These are phyloP conservation scores for Claviceps maximensis DNA, from an alignment of 2,329 filamentous ascomycete genomes.

Conservation along the genomic window DNA sequence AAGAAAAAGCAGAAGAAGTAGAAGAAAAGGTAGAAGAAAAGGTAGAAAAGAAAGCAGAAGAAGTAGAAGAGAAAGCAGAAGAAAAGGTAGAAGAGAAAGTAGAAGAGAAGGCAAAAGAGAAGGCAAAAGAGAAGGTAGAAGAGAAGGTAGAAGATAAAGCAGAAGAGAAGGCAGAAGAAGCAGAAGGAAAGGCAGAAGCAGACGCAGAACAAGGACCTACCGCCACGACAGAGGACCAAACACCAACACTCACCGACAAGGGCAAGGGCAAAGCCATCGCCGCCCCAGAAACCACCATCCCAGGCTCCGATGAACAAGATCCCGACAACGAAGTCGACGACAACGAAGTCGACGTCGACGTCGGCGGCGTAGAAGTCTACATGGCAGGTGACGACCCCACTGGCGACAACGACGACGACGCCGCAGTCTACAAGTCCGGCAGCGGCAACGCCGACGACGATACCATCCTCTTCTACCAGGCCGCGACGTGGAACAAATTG, in stretches of 20 bases:
- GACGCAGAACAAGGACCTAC: conserved; percentile 16
- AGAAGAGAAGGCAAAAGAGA: conserved; percentile 25
- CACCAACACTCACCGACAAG: conserved; percentile 17
- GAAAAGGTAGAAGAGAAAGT: conserved; percentile 24
- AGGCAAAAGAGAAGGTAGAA: conserved; percentile 20
- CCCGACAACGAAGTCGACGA: conserved; percentile 22
- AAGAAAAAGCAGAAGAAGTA: conserved; percentile 24
- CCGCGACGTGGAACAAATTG: conserved; percentile 73
- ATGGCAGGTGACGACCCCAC: conserved; percentile 70
- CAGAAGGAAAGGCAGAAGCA: conserved; percentile 10
- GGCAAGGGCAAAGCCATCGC: conserved; percentile 18
- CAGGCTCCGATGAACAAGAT: conserved; percentile 9
- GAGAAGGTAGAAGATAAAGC: conserved; percentile 30
- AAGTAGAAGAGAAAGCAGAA: conserved; percentile 17
- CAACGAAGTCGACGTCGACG: conserved; percentile 38
- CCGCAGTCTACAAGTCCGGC: conserved; percentile 73
- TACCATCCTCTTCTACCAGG: conserved; percentile 52
- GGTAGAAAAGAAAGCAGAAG: conserved; percentile 20
- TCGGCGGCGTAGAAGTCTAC: conserved; percentile 77
- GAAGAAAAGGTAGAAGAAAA: conserved; percentile 24
- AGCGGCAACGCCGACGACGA: conserved; percentile 72
- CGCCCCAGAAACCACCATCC: conserved; percentile 16
- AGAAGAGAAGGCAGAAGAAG: conserved; percentile 26
- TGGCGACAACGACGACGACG: conserved; percentile 44
- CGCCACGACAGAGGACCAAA: conserved; percentile 19